Base-by-base conservation (phyloP, 805 yeast species). In the Kodamaea jinghongensis region DNA sequence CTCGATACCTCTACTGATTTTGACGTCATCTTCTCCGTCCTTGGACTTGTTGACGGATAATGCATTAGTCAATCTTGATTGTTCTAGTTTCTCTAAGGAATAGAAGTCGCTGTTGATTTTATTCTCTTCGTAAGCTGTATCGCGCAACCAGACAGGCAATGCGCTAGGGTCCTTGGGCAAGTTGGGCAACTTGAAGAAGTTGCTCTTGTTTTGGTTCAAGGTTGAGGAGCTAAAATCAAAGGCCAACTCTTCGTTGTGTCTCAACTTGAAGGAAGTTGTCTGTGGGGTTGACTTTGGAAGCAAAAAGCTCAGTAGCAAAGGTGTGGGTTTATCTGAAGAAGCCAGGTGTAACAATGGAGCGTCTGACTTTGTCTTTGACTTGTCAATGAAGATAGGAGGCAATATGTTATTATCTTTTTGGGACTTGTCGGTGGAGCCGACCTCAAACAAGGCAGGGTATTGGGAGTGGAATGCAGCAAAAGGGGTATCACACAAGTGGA, bases 1-100 rank as follows among this genome's bases (percentile, higher is more conserved):
- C 59, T 88, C 96, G 30, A 89, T 80, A 5, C 96, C 96, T 4
- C 83, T 78, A 26, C 81, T 76, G 23, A 86, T 74, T 20, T 68
- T 56, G 15, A 79, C 78, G 4, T 44, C 50, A 12, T 39, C 41
- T 7, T 45, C 53, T 4, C 26, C 31, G 5, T 28, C 23, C n/a
- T 33, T 23, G 17, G 23, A 15, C 17, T 33, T 37, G 23, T 43
- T 44, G 25, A 42, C 42, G 5, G 51, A 54, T 15, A 63, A 50
- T 3, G 66, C 50, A 2, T 33, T 36, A 42, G 79, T 78, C 42
- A 89, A 67, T 30, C 97, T 67, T 12, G 70, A 71, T 46, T 79
- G 78, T 56, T 90, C 97, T 20, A 75, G 70, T 33, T 75, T 61
- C 61, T 91, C 96, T 32, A 90, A 65, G 34, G 63, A 63, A 47